Evolutionary conservation across 1,139 yeast genomes (phyloP), one percentile per base, ranked within the genome.

Genomic region (Nadsonia commutata): DNA sequence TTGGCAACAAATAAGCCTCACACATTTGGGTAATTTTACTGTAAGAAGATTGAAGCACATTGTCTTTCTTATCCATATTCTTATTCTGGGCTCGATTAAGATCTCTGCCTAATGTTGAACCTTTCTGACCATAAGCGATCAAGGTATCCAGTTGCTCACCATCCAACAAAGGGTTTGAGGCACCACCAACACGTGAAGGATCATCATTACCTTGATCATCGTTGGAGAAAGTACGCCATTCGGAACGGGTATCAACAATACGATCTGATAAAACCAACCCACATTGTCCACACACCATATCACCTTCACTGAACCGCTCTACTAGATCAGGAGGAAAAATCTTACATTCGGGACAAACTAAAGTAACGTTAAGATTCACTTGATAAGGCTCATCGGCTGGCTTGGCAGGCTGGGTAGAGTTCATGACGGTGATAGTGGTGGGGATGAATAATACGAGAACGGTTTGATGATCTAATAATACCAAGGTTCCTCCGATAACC

Each of bases 131-230:
- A 48, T 80, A 78, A 19, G 96, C 84, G 49, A 90, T 93, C 70
- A 88, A 78, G 3, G 98, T 90, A 18, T 94, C 86, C 47, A 90
- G 76, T 62, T 86, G 94, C 55, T 83, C 93, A 20, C 94, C 83
- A 56, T 88, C 97, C 54, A 93, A 69, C 48, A 88, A 66, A 13
- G 97, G 96, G 59, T 88, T 88, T n/a, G 93, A 81, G 2, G 97
- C 97, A 58, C 88, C 97, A 62, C 98, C 98, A 51, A 90, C 98
- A 82, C 98, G 97, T 54, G 94, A 80, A 3, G 98, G 98, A 61
- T 90, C 98, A 59, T 86, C 97, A 54, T 94, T 95, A 52, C 90
- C 93, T 63, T 88, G 97, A 60, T 90, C 98, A 61, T 90, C 98
- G 60, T 90, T 90, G 40, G 69, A 59, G 63, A 90, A 90, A 2